A percentile compares a stretch with the other conserved stretches of the same genome.
These are phyloP conservation scores for Carex scoparia DNA, from an alignment of 176 grass and related monocot species.

Conservation along the genomic window DNA sequence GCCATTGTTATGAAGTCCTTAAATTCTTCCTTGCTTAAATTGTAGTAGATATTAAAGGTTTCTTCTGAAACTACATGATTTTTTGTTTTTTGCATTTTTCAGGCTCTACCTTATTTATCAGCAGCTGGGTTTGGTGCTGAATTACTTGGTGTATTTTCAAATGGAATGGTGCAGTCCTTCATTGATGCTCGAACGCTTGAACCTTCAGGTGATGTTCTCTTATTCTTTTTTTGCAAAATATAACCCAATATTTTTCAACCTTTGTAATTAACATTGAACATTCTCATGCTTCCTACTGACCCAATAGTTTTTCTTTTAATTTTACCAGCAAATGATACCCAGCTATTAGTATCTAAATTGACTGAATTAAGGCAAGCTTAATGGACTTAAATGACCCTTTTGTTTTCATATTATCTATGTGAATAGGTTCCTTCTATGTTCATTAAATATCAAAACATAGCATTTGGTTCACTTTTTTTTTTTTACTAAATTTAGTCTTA, in stretches of 20 bases:
- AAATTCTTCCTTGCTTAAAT: not conserved
- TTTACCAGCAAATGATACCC: not conserved
- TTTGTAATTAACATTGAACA: not conserved
- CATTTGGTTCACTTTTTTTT: not conserved
- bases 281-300: not conserved
- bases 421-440: not conserved
- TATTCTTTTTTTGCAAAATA: not conserved
- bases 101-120: slow-evolving; percentile 96
- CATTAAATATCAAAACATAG: not conserved
- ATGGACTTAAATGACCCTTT: not conserved
- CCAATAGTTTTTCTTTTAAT: not conserved
- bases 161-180: slow-evolving; percentile 95
- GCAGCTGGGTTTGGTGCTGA: slow-evolving; percentile 89
- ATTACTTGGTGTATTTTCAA: slow-evolving; percentile 81
- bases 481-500: not conserved
- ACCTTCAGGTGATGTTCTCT: slow-evolving; percentile 52
- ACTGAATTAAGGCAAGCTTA: not conserved
- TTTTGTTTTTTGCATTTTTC: slow-evolving; percentile 26
- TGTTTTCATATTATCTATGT: not conserved
- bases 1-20: not conserved
- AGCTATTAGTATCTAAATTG: not conserved
- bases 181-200: slow-evolving; percentile 81
- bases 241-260: not conserved
- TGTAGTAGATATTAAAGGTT: not conserved
- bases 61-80: not conserved